Evolutionary conservation across 495 filamentous ascomycete species (phyloP).

Genomic region (Parathielavia appendiculata): DNA sequence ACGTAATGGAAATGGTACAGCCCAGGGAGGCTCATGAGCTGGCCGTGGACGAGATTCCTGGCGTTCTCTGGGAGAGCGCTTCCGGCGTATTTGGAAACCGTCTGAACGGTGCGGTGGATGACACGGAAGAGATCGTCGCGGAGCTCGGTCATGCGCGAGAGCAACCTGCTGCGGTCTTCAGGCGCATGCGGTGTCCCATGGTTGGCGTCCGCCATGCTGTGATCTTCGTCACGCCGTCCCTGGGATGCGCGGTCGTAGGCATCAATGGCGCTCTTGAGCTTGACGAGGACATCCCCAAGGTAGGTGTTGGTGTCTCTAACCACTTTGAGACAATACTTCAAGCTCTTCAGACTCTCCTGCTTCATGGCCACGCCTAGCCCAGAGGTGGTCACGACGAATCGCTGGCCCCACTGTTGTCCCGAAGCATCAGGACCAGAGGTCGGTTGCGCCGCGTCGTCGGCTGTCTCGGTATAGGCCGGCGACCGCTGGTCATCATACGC

Average conservation of each 20-base stretch:
- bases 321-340: slow-evolving; percentile 72
- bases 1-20: slow-evolving; percentile 58
- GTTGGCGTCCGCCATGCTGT: slow-evolving; percentile 20
- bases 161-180: slow-evolving; percentile 40
- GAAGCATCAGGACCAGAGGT: slow-evolving; percentile 23
- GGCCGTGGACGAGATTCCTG: slow-evolving; percentile 65
- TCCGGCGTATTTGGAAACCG: slow-evolving; percentile 78
- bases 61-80: slow-evolving; percentile 82
- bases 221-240: slow-evolving; percentile 16
- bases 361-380: slow-evolving; percentile 83
- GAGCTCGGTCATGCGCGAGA: slow-evolving; percentile 60
- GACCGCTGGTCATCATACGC: slow-evolving; percentile 73
- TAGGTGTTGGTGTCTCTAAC: slow-evolving; percentile 72
- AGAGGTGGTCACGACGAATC: slow-evolving; percentile 76
- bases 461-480: slow-evolving; percentile 61
- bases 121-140: slow-evolving; percentile 70
- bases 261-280: slow-evolving; percentile 64
- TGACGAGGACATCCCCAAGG: slow-evolving; percentile 61
- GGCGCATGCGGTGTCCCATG: slow-evolving; percentile 25
- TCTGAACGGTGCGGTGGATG: slow-evolving; percentile 67
- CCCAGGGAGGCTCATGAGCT: slow-evolving; percentile 72
- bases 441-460: slow-evolving; percentile 14
- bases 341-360: slow-evolving; percentile 68
- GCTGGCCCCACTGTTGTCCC: slow-evolving; percentile 62
- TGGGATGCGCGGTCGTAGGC: slow-evolving; percentile 59